A percentile compares a stretch with the other conserved stretches of the same genome.
Evolutionary conservation across 2,329 filamentous ascomycete species (phyloP).

Genomic region (Ceratocystis eucalypticola): DNA sequence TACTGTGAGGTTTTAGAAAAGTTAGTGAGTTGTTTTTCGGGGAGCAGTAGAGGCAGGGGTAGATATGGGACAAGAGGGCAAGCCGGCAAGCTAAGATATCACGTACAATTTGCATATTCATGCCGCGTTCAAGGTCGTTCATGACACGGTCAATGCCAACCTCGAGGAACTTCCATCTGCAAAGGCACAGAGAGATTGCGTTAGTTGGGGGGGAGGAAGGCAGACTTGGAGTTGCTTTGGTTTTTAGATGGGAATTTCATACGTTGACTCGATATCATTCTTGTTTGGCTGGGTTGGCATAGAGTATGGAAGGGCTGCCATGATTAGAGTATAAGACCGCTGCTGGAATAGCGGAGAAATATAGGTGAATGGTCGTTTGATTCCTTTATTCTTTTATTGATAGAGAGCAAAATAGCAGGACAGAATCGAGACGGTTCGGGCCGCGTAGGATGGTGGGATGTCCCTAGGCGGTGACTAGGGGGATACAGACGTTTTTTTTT

Average conservation of each 20-base stretch:
- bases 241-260: slow-evolving; percentile 20
- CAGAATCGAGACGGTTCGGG: too few relatives aligned
- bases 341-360: neutral
- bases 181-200: neutral
- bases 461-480: too few relatives aligned
- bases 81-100: neutral
- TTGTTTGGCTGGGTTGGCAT: slow-evolving; percentile 48
- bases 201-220: neutral
- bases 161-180: slow-evolving; percentile 81
- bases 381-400: too few relatives aligned
- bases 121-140: slow-evolving; percentile 77
- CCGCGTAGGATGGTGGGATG: too few relatives aligned
- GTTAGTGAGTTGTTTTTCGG: slow-evolving; percentile 11
- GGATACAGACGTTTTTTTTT: neutral
- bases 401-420: neutral
- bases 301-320: slow-evolving; percentile 26
- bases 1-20: slow-evolving; percentile 41
- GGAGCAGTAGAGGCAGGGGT: neutral
- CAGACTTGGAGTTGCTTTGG: neutral
- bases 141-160: slow-evolving; percentile 84
- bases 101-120: slow-evolving; percentile 73
- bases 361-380: neutral
- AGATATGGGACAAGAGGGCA: neutral
- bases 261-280: slow-evolving; percentile 46
- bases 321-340: slow-evolving; percentile 21